phyloP scores from a whole-genome alignment of 352 stramenopile species.

The Pythium chondricola region DNA sequence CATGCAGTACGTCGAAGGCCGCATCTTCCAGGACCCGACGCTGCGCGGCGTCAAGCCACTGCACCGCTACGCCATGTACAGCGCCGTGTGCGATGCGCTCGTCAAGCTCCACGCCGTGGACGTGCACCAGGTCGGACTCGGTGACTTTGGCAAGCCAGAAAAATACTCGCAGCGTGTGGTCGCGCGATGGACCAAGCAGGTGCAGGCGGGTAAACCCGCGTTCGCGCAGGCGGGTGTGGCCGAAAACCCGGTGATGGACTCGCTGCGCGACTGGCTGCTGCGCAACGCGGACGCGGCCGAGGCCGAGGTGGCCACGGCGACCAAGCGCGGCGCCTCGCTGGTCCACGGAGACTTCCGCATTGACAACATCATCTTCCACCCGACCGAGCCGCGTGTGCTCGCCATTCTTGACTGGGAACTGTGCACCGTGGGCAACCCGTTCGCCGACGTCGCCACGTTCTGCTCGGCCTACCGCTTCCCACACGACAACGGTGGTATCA shows the following conservation, averaged over 20 bases:
- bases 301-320: constrained; percentile 24
- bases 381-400: constrained; percentile 72
- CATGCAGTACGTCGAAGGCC: constrained; percentile 74
- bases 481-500: constrained; percentile 26
- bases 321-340: constrained; percentile 27
- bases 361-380: constrained; percentile 85
- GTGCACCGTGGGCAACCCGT: constrained; percentile 81
- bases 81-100: constrained; percentile 56
- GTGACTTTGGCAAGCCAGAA: constrained; percentile 51
- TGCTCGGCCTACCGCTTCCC: constrained; percentile 50
- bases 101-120: constrained; percentile 61
- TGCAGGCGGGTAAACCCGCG: constrained; percentile 37
- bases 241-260: constrained; percentile 46
- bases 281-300: constrained; percentile 36
- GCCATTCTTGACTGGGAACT: constrained; percentile 87
- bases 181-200: constrained; percentile 63
- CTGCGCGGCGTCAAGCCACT: constrained; percentile 55
- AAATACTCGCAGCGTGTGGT: constrained; percentile 76
- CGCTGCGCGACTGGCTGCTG: constrained; percentile 54
- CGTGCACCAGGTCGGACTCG: constrained; percentile 46
- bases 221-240: constrained; percentile 43
- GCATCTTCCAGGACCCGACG: constrained; percentile 68
- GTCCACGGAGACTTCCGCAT: constrained; percentile 87
- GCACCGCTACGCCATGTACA: constrained; percentile 81
- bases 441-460: constrained; percentile 73